A percentile compares a stretch with the other conserved stretches of the same genome.
Conservation (phyloP, 2,329 filamentous ascomycete genomes). For the Rhynchosporium graminicola region DNA sequence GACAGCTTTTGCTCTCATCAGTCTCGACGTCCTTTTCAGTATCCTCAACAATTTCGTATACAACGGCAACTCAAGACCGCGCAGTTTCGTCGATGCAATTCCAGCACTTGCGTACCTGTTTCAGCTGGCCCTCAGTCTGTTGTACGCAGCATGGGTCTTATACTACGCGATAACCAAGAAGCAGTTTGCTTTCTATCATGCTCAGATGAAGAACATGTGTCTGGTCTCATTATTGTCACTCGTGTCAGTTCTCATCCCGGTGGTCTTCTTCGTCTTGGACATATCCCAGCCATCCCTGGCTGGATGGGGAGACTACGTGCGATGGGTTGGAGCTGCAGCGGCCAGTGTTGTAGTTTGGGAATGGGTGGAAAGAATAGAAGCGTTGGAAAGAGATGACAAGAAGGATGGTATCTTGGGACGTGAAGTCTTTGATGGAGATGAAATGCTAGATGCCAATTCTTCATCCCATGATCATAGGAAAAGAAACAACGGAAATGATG, state of each 20-base stretch:
- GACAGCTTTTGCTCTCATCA: constrained; percentile 92
- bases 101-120: constrained; percentile 77
- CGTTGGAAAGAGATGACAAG: constrained; percentile 69
- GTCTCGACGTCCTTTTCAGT: constrained; percentile 87
- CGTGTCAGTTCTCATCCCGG: constrained; percentile 66
- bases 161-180: constrained; percentile 73
- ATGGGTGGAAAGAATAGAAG: constrained; percentile 77
- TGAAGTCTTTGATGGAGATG: constrained; percentile 73
- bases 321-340: constrained; percentile 74
- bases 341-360: constrained; percentile 81
- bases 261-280: constrained; percentile 75
- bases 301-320: constrained; percentile 75
- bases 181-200: constrained; percentile 70
- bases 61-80: constrained; percentile 60
- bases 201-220: constrained; percentile 70
- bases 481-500: constrained; percentile 42
- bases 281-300: constrained; percentile 69
- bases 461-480: constrained; percentile 44
- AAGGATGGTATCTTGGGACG: constrained; percentile 72
- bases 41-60: constrained; percentile 84
- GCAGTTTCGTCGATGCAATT: constrained; percentile 83
- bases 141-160: constrained; percentile 74
- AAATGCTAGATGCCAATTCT: constrained; percentile 67
- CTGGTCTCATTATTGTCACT: constrained; percentile 67
- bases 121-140: constrained; percentile 66